Evolutionary conservation across 352 stramenopile genomes (phyloP), one percentile per base, ranked within the genome.

Genomic region (Phytophthora sp.): DNA sequence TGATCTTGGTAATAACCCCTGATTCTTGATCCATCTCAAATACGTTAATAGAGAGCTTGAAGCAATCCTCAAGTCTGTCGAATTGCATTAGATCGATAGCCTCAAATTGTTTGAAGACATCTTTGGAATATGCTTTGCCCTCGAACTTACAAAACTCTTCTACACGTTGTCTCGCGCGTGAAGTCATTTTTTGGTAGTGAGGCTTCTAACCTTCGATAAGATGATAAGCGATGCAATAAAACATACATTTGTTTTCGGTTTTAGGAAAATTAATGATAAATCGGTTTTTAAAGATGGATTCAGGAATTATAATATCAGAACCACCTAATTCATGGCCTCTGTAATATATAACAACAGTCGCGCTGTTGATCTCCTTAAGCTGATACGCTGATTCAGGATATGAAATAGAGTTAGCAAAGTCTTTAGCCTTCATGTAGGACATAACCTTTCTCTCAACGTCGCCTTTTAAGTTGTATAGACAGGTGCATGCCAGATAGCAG

Each of bases 211-310:
- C 34, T 20, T 41, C 34, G 2, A 20, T 27, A 12, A 41, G n/a
- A 18, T 63, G 54, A 8, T 45, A 63, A 31, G 42, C 54, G 28
- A 55, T 55, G 23, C 54, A 63, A 26, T 63, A 26, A 24, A 63
- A 63, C 1, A 63, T 12, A 18, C 54, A 54, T 28, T 65, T 63
- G 45, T 31, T 53, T 3, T 53, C 20, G 3, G 45, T 53, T 21
- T 38, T 24, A 13, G 30, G 45, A 18, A 71, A 66, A 24, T 70
- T 57, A 34, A 66, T 53, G 5, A 71, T 35, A 27, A 49, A 52
- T 12, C 27, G 18, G 28, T 66, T 65, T 1, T 54, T 52, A 10
- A 35, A 38, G 15, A 46, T 46, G 8, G 17, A 26, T 5, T 31
- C 39, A 7, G 39, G 39, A 17, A 46, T 4, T 10, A 30, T 17